Evolutionary conservation across 768 basidiomycete genomes (phyloP).

Genomic region (Termitomyces sp.): DNA sequence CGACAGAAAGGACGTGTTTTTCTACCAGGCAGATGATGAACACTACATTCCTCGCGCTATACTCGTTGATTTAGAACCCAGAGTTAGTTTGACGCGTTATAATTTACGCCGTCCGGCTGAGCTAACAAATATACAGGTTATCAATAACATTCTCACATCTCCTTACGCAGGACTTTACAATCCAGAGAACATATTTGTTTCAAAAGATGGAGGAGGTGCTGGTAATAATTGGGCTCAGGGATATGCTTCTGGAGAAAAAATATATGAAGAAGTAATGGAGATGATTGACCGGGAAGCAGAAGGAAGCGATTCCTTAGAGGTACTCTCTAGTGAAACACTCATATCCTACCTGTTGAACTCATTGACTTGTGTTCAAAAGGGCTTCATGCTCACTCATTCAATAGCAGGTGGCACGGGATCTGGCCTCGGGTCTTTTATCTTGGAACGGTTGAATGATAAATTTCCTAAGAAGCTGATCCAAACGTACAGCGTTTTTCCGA

Average conservation of each 20-base stretch:
- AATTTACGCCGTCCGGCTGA: not conserved
- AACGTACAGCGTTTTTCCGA: conserved; percentile 98
- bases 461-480: conserved; percentile 99
- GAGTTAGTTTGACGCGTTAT: conserved; percentile 47
- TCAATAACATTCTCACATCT: conserved; percentile 88
- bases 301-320: conserved; percentile 95
- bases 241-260: conserved; percentile 80
- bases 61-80: conserved; percentile 91
- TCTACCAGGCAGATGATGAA: conserved; percentile 99
- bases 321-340: conserved; percentile 23
- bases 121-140: conserved; percentile 57
- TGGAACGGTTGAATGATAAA: conserved; percentile 94
- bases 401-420: conserved; percentile 99
- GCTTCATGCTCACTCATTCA: conserved; percentile 98
- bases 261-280: conserved; percentile 97
- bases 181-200: conserved; percentile 95
- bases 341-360: not conserved
- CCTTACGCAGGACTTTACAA: conserved; percentile 92
- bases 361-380: conserved; percentile 40
- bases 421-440: conserved; percentile 94
- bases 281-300: conserved; percentile 99
- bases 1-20: conserved; percentile 98
- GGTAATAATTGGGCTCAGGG: conserved; percentile 99
- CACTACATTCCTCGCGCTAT: conserved; percentile 98
- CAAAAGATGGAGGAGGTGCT: conserved; percentile 97